Evolutionary conservation across 257 asterid genomes (phyloP).

Genomic region (Nicotiana otophora): DNA sequence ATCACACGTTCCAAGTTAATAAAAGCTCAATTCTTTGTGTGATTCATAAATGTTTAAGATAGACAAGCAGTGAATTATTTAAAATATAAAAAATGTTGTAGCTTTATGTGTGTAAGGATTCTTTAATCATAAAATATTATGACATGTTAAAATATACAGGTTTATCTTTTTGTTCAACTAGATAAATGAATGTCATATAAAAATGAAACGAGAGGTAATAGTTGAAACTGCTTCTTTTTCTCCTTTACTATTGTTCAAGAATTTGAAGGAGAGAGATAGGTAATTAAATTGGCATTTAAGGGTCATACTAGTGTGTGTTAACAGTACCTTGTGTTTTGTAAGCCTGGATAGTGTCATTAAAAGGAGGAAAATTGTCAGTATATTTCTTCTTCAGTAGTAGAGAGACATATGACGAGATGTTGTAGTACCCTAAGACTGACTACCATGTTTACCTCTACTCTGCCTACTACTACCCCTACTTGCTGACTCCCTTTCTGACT

Average conservation of each 20-base stretch:
- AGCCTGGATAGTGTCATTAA: constrained; percentile 14
- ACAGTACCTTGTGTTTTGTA: constrained; percentile 23
- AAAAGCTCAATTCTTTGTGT: neutral
- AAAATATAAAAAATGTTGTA: too few relatives aligned
- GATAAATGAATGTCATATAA: too few relatives aligned
- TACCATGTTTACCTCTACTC: constrained; percentile 4
- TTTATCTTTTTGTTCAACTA: too few relatives aligned
- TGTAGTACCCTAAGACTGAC: constrained; percentile 6
- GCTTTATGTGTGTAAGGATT: too few relatives aligned
- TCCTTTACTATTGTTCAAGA: neutral
- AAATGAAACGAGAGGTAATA: too few relatives aligned
- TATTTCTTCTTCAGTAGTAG: neutral
- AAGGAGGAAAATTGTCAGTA: constrained; percentile 19
- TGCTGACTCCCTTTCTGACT: constrained; percentile 1
- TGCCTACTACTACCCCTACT: constrained; percentile 12
- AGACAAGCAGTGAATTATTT: neutral
- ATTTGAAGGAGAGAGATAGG: neutral
- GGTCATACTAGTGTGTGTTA: constrained; percentile 5
- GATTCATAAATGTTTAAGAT: neutral
- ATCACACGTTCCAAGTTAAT: neutral
- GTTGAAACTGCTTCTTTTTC: neutral
- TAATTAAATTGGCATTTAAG: neutral
- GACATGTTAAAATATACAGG: too few relatives aligned
- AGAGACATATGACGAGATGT: neutral
- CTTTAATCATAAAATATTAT: too few relatives aligned